phyloP scores from a whole-genome alignment of 1,139 yeast genomes.

The Scheffersomyces segobiensis region DNA sequence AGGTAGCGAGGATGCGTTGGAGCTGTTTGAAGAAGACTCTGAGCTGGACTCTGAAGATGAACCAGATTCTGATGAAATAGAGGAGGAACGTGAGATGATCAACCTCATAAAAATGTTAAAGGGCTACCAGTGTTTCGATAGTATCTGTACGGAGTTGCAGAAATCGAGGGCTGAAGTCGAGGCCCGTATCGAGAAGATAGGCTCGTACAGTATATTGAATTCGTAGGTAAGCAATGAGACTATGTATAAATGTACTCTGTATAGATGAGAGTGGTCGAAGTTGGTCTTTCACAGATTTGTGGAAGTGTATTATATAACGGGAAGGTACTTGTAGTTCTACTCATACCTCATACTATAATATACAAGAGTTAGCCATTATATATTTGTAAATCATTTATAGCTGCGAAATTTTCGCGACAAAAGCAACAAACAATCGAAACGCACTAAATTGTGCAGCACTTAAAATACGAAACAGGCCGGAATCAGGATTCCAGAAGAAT shows the following conservation, averaged over 20 bases:
- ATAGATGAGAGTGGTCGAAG: too few relatives aligned
- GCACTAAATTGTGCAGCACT: neutral
- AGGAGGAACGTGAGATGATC: conserved; percentile 32
- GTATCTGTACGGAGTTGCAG: conserved; percentile 69
- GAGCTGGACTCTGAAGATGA: conserved; percentile 21
- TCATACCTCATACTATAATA: too few relatives aligned
- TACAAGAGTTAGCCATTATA: neutral
- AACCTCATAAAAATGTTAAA: conserved; percentile 49
- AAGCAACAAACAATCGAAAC: neutral
- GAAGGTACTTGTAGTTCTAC: neutral
- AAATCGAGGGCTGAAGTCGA: conserved; percentile 59
- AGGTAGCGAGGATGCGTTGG: conserved; percentile 4
- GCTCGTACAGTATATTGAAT: conserved; percentile 44
- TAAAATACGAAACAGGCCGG: neutral
- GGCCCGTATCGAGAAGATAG: conserved; percentile 43
- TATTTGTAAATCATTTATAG: neutral
- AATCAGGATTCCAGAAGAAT: neutral
- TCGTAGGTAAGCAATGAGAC: conserved; percentile 16
- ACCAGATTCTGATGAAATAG: conserved; percentile 9
- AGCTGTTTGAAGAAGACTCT: conserved; percentile 8
- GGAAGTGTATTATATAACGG: neutral
- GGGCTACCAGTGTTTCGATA: conserved; percentile 66
- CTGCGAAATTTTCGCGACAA: neutral
- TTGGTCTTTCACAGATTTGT: too few relatives aligned
- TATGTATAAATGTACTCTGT: too few relatives aligned